Conservation (phyloP, 108 stramenopile genomes). For the Schizochytrium sp. region DNA sequence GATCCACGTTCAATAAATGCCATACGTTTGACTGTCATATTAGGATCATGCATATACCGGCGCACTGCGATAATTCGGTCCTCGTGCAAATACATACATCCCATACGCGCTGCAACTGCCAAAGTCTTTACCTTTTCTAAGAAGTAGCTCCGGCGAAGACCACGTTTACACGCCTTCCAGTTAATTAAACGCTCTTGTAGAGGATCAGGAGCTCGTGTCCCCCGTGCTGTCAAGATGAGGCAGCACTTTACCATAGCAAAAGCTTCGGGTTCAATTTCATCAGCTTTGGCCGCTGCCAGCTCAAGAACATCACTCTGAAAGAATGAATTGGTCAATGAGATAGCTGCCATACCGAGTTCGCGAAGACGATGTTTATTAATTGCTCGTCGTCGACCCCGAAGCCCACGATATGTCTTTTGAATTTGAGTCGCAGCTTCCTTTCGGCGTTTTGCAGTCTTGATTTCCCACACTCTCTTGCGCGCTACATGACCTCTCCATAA, state of each 20-base stretch:
- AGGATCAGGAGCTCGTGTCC: slow-evolving; percentile 26
- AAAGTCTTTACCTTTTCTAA: neutral
- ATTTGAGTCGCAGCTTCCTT: neutral
- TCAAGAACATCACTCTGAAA: slow-evolving; percentile 30
- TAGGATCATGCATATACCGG: slow-evolving; percentile 41
- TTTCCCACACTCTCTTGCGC: slow-evolving; percentile 25
- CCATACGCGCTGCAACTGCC: neutral
- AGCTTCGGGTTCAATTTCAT: slow-evolving; percentile 50
- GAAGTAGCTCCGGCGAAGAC: slow-evolving; percentile 16
- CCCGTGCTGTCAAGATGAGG: slow-evolving; percentile 18
- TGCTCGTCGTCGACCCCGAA: neutral
- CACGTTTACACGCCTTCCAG: slow-evolving; percentile 57
- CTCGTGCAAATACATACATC: neutral
- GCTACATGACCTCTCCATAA: neutral
- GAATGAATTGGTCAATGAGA: neutral
- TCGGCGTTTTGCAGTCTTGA: neutral
- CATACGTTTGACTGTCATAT: slow-evolving; percentile 22
- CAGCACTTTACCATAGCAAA: slow-evolving; percentile 33
- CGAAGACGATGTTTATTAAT: neutral
- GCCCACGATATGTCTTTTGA: slow-evolving; percentile 26
- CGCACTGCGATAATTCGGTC: neutral
- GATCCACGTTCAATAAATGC: slow-evolving; percentile 15
- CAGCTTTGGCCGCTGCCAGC: slow-evolving; percentile 25
- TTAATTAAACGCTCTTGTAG: slow-evolving; percentile 26
- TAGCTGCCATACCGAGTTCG: neutral